phyloP scores from a whole-genome alignment of 768 basidiomycete species.

The Punctularia strigosozonata region DNA sequence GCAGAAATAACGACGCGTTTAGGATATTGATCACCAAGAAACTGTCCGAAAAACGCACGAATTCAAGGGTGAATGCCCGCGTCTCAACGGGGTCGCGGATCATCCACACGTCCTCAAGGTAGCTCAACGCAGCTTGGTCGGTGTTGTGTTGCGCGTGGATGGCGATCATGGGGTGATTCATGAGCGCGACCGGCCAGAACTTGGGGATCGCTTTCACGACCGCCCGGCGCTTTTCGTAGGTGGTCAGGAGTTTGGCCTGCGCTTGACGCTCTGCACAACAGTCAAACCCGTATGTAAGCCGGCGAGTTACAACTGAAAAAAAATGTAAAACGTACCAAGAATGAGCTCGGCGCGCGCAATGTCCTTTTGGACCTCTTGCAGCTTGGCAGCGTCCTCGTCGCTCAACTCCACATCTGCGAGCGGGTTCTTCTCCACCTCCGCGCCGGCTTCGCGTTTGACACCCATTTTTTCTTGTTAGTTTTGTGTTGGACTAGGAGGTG shows the following conservation, averaged over 20 bases:
- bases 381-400: conserved; percentile 61
- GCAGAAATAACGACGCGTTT: conserved; percentile 4
- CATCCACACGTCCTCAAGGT: conserved; percentile 81
- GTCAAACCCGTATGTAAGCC: not conserved
- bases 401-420: conserved; percentile 55
- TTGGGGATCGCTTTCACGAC: conserved; percentile 54
- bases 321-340: conserved; percentile 40
- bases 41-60: conserved; percentile 44
- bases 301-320: not conserved
- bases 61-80: conserved; percentile 76
- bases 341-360: conserved; percentile 59
- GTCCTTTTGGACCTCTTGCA: conserved; percentile 55
- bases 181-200: conserved; percentile 81
- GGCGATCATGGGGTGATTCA: conserved; percentile 56
- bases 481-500: no score
- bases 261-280: conserved; percentile 47
- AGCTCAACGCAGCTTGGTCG: conserved; percentile 74
- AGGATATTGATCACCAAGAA: conserved; percentile 1
- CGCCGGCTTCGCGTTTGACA: conserved; percentile 64
- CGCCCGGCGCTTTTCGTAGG: conserved; percentile 61
- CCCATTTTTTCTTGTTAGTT: no score
- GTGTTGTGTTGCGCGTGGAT: conserved; percentile 59
- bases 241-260: conserved; percentile 41
- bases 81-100: conserved; percentile 61
- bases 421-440: conserved; percentile 61